These are phyloP conservation scores for Colletotrichum lentis DNA, from an alignment of 2,329 filamentous ascomycete species.

Conservation along the genomic window DNA sequence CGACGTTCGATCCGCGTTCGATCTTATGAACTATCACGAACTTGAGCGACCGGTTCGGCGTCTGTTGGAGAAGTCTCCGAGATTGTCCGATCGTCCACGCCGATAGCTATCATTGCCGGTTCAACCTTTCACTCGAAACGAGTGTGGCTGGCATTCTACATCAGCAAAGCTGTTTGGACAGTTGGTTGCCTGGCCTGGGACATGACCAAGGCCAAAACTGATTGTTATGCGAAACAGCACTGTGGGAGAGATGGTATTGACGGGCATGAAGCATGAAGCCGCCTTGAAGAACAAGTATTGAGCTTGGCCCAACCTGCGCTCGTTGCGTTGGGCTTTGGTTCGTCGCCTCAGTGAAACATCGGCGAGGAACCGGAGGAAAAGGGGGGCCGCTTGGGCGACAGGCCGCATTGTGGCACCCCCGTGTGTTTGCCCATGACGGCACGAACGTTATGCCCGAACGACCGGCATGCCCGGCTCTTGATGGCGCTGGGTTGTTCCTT, in stretches of 20 bases:
- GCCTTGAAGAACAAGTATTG: background rate
- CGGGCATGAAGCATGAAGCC: constrained; percentile 10
- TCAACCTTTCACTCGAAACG: background rate
- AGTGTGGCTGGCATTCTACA: background rate
- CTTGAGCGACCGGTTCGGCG: background rate
- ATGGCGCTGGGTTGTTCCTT: constrained; percentile 12
- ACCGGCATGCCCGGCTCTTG: constrained; percentile 25
- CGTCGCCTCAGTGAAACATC: background rate
- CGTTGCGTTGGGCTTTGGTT: constrained; percentile 4
- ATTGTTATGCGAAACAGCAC: background rate
- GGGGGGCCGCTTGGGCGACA: constrained; percentile 13
- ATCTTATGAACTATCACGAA: background rate
- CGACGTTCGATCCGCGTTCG: background rate
- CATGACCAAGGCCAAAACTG: background rate
- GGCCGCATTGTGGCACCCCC: constrained; percentile 26
- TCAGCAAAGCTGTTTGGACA: background rate
- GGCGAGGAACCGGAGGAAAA: constrained; percentile 11
- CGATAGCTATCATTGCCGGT: background rate
- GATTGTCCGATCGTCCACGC: background rate
- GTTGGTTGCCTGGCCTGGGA: background rate
- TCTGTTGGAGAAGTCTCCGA: background rate
- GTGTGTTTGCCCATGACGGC: constrained; percentile 16
- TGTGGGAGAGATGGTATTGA: background rate
- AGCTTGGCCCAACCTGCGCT: background rate
- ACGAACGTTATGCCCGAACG: constrained; percentile 22